A percentile compares a stretch with the other conserved stretches of the same genome.
These are phyloP conservation scores for Carex scoparia DNA, from an alignment of 176 grass and related monocot species.

Conservation along the genomic window DNA sequence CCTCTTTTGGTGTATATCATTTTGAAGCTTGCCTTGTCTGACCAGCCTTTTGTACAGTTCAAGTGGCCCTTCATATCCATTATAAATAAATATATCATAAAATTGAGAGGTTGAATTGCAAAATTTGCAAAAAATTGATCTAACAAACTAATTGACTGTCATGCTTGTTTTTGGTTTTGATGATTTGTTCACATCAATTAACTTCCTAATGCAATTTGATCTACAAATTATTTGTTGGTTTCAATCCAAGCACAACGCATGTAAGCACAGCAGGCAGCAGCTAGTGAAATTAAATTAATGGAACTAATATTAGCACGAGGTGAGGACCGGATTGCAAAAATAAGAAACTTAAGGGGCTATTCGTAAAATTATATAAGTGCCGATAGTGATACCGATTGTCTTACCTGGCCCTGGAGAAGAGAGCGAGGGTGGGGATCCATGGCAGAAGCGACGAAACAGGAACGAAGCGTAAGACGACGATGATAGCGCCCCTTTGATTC, in stretches of 20 bases:
- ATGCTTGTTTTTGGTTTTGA: not conserved
- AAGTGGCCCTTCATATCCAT: conserved; percentile 59
- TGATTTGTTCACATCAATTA: not conserved
- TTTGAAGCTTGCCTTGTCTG: conserved; percentile 64
- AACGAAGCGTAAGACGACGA: conserved; percentile 7
- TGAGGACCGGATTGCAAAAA: not conserved
- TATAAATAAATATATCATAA: not conserved
- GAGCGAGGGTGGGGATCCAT: conserved; percentile 11
- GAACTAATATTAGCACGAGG: not conserved
- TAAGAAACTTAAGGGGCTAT: not conserved
- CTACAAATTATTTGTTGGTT: not conserved
- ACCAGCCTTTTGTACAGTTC: conserved; percentile 61
- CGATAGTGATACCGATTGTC: not conserved
- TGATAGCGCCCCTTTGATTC: conserved; percentile 5
- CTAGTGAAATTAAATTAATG: not conserved
- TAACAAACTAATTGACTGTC: not conserved
- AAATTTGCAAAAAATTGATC: not conserved
- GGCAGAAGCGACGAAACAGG: conserved; percentile 28
- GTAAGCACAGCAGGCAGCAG: not conserved
- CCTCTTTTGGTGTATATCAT: conserved; percentile 70
- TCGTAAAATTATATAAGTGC: not conserved
- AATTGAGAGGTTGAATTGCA: not conserved
- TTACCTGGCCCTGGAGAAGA: conserved; percentile 6
- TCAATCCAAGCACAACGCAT: not conserved
- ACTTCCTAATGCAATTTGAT: not conserved